phyloP scores from a whole-genome alignment of 2,329 filamentous ascomycete species.

The Chaetomium sp. region DNA sequence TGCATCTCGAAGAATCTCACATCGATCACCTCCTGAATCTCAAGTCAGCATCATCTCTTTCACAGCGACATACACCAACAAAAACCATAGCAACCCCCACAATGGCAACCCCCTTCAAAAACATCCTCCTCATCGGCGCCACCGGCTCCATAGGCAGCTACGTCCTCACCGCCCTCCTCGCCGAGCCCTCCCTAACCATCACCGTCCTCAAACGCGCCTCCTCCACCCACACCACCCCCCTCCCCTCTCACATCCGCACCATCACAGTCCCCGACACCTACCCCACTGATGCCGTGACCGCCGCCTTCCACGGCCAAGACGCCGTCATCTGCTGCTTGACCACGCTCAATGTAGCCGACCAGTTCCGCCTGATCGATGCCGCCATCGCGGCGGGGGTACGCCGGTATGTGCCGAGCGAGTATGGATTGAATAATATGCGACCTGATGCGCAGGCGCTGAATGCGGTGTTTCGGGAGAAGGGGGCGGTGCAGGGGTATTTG shows the following conservation, averaged over 20 bases:
- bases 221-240: constrained; percentile 26
- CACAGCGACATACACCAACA: too few relatives aligned
- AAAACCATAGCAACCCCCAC: neutral
- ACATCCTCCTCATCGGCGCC: constrained; percentile 10
- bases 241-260: constrained; percentile 22
- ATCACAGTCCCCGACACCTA: constrained; percentile 27
- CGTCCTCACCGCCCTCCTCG: constrained; percentile 25
- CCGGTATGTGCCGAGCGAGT: constrained; percentile 51
- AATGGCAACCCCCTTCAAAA: neutral
- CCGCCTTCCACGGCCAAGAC: constrained; percentile 25
- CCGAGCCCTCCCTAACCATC: constrained; percentile 16
- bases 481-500: constrained; percentile 24
- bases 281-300: constrained; percentile 21
- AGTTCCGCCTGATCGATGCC: constrained; percentile 48
- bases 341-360: constrained; percentile 30
- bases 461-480: constrained; percentile 25
- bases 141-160: constrained; percentile 12
- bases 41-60: too few relatives aligned
- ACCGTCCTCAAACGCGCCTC: constrained; percentile 18
- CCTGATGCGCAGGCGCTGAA: constrained; percentile 24
- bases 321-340: constrained; percentile 39
- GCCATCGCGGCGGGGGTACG: constrained; percentile 48
- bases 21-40: too few relatives aligned
- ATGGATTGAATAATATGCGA: constrained; percentile 32
- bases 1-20: too few relatives aligned